A percentile compares a stretch with the other conserved stretches of the same genome.
Conservation (phyloP, 352 stramenopile species). For the Globisporangium cystogenes region DNA sequence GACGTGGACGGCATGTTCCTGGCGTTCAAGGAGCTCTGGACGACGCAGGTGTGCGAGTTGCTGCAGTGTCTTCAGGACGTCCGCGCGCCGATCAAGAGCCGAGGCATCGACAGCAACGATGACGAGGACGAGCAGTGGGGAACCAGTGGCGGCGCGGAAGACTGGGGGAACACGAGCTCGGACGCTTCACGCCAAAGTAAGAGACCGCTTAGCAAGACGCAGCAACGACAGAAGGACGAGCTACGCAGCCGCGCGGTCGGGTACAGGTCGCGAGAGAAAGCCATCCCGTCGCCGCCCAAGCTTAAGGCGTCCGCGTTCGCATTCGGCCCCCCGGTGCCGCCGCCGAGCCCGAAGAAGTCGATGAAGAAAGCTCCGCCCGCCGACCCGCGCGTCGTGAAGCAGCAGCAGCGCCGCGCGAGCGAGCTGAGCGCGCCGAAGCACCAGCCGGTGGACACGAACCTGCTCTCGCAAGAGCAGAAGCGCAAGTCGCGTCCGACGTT, state of each 20-base stretch:
- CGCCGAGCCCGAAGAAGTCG: slow-evolving; percentile 23
- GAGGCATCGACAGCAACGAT: slow-evolving; percentile 11
- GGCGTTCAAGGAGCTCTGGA: slow-evolving; percentile 33
- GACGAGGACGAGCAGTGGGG: slow-evolving; percentile 17
- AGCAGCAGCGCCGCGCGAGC: slow-evolving; percentile 49
- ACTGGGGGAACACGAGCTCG: slow-evolving; percentile 19
- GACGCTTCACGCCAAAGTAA: slow-evolving; percentile 13
- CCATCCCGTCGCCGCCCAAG: slow-evolving; percentile 42
- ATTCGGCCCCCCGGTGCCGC: slow-evolving; percentile 39
- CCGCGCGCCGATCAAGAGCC: slow-evolving; percentile 4
- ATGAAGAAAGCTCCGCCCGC: slow-evolving; percentile 23
- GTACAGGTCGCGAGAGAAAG: slow-evolving; percentile 56
- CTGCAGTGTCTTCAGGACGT: slow-evolving; percentile 49
- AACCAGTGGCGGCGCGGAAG: background rate
- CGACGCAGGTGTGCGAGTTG: slow-evolving; percentile 45
- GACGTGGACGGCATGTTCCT: slow-evolving; percentile 33
- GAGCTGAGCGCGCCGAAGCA: slow-evolving; percentile 65
- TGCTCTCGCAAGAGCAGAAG: slow-evolving; percentile 53
- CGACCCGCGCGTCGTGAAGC: slow-evolving; percentile 30
- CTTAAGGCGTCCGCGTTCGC: slow-evolving; percentile 41
- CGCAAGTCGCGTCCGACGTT: slow-evolving; percentile 58
- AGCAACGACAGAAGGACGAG: slow-evolving; percentile 68
- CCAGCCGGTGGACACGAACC: slow-evolving; percentile 44
- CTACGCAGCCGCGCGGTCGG: slow-evolving; percentile 51
- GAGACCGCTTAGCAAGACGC: slow-evolving; percentile 37